phyloP scores from a whole-genome alignment of 768 basidiomycete species.

The Lentinula detonsa region DNA sequence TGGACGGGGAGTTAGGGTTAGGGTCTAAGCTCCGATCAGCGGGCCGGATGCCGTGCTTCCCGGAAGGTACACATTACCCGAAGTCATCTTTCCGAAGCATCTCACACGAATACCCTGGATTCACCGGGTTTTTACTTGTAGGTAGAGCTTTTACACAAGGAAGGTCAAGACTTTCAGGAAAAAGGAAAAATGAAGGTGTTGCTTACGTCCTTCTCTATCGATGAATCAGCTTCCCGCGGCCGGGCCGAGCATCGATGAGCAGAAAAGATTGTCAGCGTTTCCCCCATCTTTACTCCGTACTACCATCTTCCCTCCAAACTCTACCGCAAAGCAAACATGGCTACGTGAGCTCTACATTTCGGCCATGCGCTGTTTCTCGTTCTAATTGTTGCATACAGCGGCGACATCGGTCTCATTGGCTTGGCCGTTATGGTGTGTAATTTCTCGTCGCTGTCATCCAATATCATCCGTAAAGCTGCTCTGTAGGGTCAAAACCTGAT shows the following conservation, averaged over 20 bases:
- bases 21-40: not conserved
- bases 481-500: constrained; percentile 91
- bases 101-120: not conserved
- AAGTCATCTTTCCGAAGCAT: not conserved
- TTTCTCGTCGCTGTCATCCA: constrained; percentile 12
- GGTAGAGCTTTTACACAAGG: not conserved
- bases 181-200: not conserved
- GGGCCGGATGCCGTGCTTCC: not conserved
- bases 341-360: constrained; percentile 40
- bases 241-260: constrained; percentile 3
- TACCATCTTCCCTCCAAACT: constrained; percentile 19
- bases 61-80: not conserved
- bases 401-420: constrained; percentile 98
- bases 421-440: constrained; percentile 89
- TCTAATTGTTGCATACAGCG: constrained; percentile 41
- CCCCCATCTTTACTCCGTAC: constrained; percentile 24
- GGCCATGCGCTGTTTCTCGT: not conserved
- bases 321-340: constrained; percentile 29
- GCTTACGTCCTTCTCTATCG: not conserved
- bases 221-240: constrained; percentile 5
- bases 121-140: not conserved
- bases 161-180: not conserved
- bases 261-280: not conserved
- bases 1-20: not conserved
- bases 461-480: constrained; percentile 7